Evolutionary conservation across 2,329 filamentous ascomycete species (phyloP).

Genomic region (Colletotrichum camelliae): DNA sequence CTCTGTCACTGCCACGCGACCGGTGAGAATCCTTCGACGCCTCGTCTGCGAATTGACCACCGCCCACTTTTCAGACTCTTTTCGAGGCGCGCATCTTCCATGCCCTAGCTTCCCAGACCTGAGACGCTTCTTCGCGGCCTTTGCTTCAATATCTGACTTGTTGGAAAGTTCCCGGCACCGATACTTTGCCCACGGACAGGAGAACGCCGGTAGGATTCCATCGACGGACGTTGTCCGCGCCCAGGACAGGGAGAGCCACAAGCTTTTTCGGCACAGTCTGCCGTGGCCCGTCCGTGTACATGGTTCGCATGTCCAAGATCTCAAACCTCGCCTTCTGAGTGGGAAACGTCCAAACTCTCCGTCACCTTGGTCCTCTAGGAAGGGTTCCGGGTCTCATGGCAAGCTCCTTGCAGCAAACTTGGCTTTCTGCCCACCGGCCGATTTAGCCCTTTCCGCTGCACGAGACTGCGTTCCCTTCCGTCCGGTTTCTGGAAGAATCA

Average conservation of each 20-base stretch:
- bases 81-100: neutral
- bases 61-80: neutral
- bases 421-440: neutral
- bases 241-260: neutral
- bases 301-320: neutral
- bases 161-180: neutral
- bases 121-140: neutral
- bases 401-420: neutral
- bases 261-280: neutral
- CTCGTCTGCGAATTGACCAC: neutral
- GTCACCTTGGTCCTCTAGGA: neutral
- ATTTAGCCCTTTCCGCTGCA: neutral
- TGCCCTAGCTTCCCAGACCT: neutral
- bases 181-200: neutral
- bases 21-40: neutral
- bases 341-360: neutral
- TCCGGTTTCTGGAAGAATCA: neutral
- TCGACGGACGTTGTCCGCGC: neutral
- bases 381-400: neutral
- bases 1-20: neutral
- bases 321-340: neutral
- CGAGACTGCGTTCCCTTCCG: neutral
- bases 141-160: neutral
- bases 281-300: neutral
- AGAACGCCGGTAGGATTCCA: neutral